Evolutionary conservation across 768 basidiomycete species (phyloP).

Genomic region (Lactarius sp.): DNA sequence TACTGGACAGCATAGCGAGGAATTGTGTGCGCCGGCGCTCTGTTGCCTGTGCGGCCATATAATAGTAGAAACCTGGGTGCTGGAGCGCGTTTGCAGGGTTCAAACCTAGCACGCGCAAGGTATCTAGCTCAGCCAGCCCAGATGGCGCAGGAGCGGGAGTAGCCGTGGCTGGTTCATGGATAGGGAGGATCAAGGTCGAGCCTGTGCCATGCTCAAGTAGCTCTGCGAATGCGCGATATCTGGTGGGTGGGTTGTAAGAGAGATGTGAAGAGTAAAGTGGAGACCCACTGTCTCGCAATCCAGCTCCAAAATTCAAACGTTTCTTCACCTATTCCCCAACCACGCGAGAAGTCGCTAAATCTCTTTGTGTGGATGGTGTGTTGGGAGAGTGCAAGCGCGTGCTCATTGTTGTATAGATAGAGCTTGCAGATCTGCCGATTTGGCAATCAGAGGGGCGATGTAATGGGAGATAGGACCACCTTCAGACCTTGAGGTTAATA

Average conservation of each 20-base stretch:
- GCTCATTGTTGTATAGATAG: slow-evolving; percentile 87
- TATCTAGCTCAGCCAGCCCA: slow-evolving; percentile 48
- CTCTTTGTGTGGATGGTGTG: slow-evolving; percentile 81
- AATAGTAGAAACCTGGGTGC: slow-evolving; percentile 91
- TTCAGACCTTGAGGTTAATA: slow-evolving; percentile 76
- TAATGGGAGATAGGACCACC: neutral
- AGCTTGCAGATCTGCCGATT: slow-evolving; percentile 72
- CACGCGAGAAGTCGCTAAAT: slow-evolving; percentile 83
- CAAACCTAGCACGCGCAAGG: slow-evolving; percentile 56
- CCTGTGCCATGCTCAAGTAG: slow-evolving; percentile 77
- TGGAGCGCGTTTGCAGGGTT: slow-evolving; percentile 83
- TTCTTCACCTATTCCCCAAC: slow-evolving; percentile 95
- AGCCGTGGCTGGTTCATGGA: slow-evolving; percentile 42
- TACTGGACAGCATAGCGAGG: slow-evolving; percentile 49
- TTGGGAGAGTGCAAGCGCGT: slow-evolving; percentile 71
- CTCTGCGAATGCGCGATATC: slow-evolving; percentile 87
- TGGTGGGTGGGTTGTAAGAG: slow-evolving; percentile 31
- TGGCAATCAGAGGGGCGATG: neutral
- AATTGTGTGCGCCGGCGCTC: slow-evolving; percentile 70
- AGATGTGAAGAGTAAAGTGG: neutral
- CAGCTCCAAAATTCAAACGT: slow-evolving; percentile 98
- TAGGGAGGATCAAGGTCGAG: slow-evolving; percentile 57
- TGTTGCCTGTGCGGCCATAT: slow-evolving; percentile 82
- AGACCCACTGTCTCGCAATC: slow-evolving; percentile 81
- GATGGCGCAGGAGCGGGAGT: slow-evolving; percentile 29